phyloP scores from a whole-genome alignment of 2,329 filamentous ascomycete species.

The Biscogniauxia marginata region DNA sequence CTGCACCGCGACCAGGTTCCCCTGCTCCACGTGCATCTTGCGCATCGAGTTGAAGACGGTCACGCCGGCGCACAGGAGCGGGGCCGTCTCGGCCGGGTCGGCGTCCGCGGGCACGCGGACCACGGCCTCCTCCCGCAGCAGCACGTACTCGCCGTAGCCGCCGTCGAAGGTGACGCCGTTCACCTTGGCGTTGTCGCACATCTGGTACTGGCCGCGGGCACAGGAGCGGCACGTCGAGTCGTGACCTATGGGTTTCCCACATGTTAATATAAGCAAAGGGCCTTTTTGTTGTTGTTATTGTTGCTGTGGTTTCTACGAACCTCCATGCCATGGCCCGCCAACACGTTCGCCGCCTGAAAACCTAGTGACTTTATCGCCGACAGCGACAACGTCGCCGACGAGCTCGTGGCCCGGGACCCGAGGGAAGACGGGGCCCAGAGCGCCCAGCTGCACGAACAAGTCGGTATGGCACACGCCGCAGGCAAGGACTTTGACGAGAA shows the following conservation, averaged over 20 bases:
- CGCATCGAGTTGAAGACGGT: slow-evolving; percentile 61
- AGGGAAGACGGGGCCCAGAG: slow-evolving; percentile 57
- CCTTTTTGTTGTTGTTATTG: too few species aligned
- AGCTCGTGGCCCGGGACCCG: slow-evolving; percentile 70
- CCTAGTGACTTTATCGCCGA: slow-evolving; percentile 55
- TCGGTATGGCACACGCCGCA: slow-evolving; percentile 73
- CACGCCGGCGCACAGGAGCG: slow-evolving; percentile 64
- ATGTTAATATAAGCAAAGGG: not conserved
- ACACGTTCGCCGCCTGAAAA: slow-evolving; percentile 66
- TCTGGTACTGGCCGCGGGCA: slow-evolving; percentile 63
- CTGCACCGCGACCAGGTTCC: slow-evolving; percentile 57
- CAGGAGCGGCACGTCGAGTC: slow-evolving; percentile 62
- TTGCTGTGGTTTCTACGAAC: slow-evolving; percentile 34
- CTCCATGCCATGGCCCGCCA: slow-evolving; percentile 68
- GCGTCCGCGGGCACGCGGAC: slow-evolving; percentile 53
- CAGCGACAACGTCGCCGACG: slow-evolving; percentile 63
- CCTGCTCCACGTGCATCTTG: slow-evolving; percentile 51
- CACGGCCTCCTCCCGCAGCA: slow-evolving; percentile 59
- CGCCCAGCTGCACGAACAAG: slow-evolving; percentile 43
- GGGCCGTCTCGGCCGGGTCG: slow-evolving; percentile 54
- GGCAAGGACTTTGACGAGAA: slow-evolving; percentile 70
- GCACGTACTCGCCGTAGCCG: slow-evolving; percentile 65
- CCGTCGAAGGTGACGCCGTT: slow-evolving; percentile 68
- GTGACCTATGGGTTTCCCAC: slow-evolving; percentile 44
- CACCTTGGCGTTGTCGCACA: slow-evolving; percentile 60